Evolutionary conservation across 768 basidiomycete genomes (phyloP), one percentile per base, ranked within the genome.

Genomic region (Boletus bicolor): DNA sequence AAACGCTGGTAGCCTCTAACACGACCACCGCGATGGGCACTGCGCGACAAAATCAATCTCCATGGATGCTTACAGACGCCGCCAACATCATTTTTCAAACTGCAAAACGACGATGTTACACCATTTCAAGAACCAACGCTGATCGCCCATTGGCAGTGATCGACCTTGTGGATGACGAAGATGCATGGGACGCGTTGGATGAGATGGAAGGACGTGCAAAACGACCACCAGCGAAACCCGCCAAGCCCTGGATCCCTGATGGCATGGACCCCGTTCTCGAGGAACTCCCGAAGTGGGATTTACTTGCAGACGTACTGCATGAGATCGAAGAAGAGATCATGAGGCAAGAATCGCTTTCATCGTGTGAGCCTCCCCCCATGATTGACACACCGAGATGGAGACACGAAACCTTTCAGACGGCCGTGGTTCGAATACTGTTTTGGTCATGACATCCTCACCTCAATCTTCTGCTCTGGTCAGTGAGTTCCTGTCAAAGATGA

Each of bases 261-360:
- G 86, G 84, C 1, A 84, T 95, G 70, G 84, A 92, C 44, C 91
- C 93, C 0, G 83, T 94, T 0, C 76, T 98, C 24, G 97, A 98
- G 72, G 97, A 98, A 66, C 80, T 91, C 43, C 95, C 95, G 0
- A 99, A 99, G 69, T 98, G 97, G 96, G 80, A 80, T 53, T 68
- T 95, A 8, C 73, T 99, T 12, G 80, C 86, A 0, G 89, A 93
- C n/a, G 81, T 95, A 0, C 69, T 99, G 43, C 79, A 91, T 49
- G 97, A 99, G 73, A 87, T 93, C 3, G 97, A 98, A 70, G 85
- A 85, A 56, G 91, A 94, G 60, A 86, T 90, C 32, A 76, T 89
- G 55, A 76, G 84, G 42, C 80, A 83, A 57, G 82, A 86, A 58
- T 76, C 77, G 9, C 53, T 72, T 30, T 64, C 65, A 7, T 59